Percentiles rank a stretch among this genome's conserved stretches.
Conservation (phyloP, 345 rosid genomes). For the Laguncularia racemosa region DNA sequence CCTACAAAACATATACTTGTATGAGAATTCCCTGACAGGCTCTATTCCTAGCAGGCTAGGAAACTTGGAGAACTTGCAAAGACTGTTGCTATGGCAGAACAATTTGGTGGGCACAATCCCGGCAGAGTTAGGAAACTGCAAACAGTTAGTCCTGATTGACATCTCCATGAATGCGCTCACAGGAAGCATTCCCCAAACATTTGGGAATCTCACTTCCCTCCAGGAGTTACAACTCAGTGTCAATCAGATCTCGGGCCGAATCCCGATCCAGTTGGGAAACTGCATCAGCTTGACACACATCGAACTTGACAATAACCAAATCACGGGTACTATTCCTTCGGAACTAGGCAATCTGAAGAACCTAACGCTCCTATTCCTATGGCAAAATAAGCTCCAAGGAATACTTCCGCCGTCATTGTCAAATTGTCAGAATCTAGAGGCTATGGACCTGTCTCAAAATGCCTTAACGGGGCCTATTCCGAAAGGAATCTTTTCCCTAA, state of each 20-base stretch:
- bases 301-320: constrained; percentile 77
- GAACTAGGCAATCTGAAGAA: constrained; percentile 51
- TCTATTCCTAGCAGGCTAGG: constrained; percentile 58
- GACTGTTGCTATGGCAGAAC: constrained; percentile 70
- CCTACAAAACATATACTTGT: constrained; percentile 65
- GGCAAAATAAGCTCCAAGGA: constrained; percentile 84
- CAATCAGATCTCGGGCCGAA: constrained; percentile 69
- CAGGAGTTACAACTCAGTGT: constrained; percentile 69
- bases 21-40: constrained; percentile 70
- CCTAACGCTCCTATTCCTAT: constrained; percentile 60
- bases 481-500: constrained; percentile 46
- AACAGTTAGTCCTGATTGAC: constrained; percentile 46
- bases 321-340: constrained; percentile 63
- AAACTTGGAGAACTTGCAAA: constrained; percentile 40
- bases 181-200: constrained; percentile 58
- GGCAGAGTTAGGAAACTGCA: constrained; percentile 62
- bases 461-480: constrained; percentile 70
- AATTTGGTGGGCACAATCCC: constrained; percentile 64
- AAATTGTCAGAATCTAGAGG: constrained; percentile 56
- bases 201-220: constrained; percentile 49
- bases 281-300: constrained; percentile 54
- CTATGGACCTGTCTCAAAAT: constrained; percentile 77
- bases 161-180: constrained; percentile 64
- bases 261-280: constrained; percentile 51
- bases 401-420: constrained; percentile 58